Percentiles rank a stretch among this genome's conserved stretches.
Evolutionary conservation across 108 stramenopile genomes (phyloP).

Genomic region (Fistulifera pelliculosa): DNA sequence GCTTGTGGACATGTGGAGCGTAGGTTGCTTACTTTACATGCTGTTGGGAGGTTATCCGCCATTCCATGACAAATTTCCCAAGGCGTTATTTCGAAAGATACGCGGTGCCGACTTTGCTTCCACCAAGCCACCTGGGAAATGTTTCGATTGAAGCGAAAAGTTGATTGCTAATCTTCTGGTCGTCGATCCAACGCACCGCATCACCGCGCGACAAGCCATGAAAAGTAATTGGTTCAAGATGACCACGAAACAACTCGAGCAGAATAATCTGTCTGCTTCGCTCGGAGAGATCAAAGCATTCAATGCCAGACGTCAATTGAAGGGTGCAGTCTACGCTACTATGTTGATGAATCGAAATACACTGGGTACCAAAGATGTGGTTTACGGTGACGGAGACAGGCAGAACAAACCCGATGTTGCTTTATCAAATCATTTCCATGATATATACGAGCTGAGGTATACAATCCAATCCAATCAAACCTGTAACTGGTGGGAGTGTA

Average conservation of each 20-base stretch:
- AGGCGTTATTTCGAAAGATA: conserved; percentile 46
- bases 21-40: conserved; percentile 86
- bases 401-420: background rate
- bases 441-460: background rate
- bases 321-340: conserved; percentile 5
- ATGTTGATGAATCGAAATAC: background rate
- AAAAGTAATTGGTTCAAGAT: conserved; percentile 60
- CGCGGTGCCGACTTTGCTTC: conserved; percentile 60
- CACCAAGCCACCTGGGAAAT: conserved; percentile 55
- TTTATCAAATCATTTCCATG: background rate
- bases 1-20: conserved; percentile 87
- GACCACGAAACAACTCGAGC: conserved; percentile 10
- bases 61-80: conserved; percentile 28
- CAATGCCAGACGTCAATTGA: conserved; percentile 41
- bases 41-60: conserved; percentile 67
- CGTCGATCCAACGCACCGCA: conserved; percentile 57
- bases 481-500: conserved; percentile 30
- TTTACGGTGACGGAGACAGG: background rate
- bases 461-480: conserved; percentile 29
- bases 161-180: conserved; percentile 58
- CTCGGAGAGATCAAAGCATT: conserved; percentile 46
- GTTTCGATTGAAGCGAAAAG: conserved; percentile 58
- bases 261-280: conserved; percentile 30
- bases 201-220: conserved; percentile 55
- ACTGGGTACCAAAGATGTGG: background rate